Conservation (phyloP, 2,329 filamentous ascomycete species). For the Colletotrichum nymphaeae region DNA sequence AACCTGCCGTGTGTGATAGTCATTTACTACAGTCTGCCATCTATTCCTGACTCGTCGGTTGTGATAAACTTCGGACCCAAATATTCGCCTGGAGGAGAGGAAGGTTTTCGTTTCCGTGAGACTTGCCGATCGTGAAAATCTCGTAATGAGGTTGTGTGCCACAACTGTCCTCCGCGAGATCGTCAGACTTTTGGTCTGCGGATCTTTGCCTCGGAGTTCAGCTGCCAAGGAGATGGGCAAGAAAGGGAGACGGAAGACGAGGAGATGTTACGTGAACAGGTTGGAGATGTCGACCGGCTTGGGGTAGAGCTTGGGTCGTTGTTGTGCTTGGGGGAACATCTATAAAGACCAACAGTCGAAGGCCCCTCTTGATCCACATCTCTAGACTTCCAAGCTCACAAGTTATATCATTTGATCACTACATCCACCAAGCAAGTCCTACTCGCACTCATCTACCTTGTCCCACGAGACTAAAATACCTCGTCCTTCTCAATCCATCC, state of each 20-base stretch:
- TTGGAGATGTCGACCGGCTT: too few relatives aligned
- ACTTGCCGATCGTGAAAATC: background rate
- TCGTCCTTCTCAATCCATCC: background rate
- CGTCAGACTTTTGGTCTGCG: background rate
- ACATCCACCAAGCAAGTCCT: too few relatives aligned
- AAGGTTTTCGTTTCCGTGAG: background rate
- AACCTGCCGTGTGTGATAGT: too few relatives aligned
- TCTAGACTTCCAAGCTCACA: too few relatives aligned
- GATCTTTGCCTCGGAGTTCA: background rate
- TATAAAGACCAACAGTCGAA: too few relatives aligned
- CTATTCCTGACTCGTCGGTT: background rate
- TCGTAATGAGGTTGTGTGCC: background rate
- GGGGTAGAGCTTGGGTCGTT: too few relatives aligned
- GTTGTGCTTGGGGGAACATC: too few relatives aligned
- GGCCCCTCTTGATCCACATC: too few relatives aligned
- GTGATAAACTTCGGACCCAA: background rate
- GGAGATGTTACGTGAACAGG: background rate
- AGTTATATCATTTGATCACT: too few relatives aligned
- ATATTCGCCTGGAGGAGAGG: background rate
- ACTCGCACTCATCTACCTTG: too few relatives aligned
- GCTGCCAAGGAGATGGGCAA: too few relatives aligned
- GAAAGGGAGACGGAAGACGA: background rate
- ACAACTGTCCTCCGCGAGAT: background rate
- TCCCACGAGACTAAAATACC: background rate
- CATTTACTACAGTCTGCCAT: background rate